A percentile compares a stretch with the other conserved stretches of the same genome.
Evolutionary conservation across 78 protist species (phyloP).

Genomic region (Emiliania huxleyi): DNA sequence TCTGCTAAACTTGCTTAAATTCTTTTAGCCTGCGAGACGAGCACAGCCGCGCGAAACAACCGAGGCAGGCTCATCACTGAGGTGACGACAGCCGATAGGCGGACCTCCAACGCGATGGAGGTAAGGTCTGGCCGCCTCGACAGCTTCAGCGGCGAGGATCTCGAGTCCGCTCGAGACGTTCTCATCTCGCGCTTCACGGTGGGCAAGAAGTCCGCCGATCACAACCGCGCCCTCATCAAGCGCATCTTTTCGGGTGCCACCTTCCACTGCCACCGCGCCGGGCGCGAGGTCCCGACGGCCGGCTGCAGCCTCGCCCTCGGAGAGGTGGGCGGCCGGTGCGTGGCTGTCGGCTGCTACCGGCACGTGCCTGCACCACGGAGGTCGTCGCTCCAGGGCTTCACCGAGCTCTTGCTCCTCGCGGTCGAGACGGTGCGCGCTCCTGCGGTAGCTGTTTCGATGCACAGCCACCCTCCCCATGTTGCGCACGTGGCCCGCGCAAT

Average conservation of each 20-base stretch:
- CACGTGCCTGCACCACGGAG: neutral
- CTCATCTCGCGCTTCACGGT: neutral
- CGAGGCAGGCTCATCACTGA: no score
- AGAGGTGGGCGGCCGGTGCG: neutral
- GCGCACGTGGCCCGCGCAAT: no score
- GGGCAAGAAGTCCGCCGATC: neutral
- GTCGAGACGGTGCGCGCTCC: no score
- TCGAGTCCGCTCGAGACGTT: neutral
- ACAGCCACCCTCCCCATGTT: no score
- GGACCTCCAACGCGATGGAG: no score
- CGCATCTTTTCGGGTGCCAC: neutral
- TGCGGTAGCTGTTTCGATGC: no score
- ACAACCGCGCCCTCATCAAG: neutral
- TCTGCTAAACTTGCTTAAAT: no score
- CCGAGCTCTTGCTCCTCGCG: constrained; percentile 14
- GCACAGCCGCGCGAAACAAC: no score
- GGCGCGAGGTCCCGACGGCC: neutral
- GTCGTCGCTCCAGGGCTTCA: neutral
- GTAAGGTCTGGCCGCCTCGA: no score
- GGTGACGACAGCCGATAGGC: no score
- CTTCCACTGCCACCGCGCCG: neutral
- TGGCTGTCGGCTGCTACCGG: neutral
- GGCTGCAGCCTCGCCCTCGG: neutral
- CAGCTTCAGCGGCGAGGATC: no score
- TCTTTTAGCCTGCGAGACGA: no score